phyloP scores from a whole-genome alignment of 2,329 filamentous ascomycete genomes.

The Pseudovirgaria hyperparasitica region DNA sequence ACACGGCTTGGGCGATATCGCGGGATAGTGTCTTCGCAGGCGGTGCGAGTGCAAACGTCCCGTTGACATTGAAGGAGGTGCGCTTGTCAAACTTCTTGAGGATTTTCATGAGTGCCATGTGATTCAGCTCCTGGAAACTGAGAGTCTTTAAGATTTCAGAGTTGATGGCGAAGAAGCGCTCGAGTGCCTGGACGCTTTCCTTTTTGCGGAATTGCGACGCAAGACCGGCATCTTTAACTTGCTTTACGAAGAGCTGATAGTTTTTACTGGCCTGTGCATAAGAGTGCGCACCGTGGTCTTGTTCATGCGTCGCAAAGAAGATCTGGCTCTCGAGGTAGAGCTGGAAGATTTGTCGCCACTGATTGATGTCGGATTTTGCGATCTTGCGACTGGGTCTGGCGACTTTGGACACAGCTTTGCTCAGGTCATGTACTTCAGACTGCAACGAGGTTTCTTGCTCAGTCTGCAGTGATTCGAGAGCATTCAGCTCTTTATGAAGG shows the following conservation, averaged over 20 bases:
- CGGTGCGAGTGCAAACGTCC: constrained; percentile 47
- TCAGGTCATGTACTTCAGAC: constrained; percentile 49
- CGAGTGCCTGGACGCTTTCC: constrained; percentile 51
- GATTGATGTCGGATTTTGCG: constrained; percentile 51
- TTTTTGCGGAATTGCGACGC: constrained; percentile 49
- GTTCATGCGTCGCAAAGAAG: constrained; percentile 70
- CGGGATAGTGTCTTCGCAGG: constrained; percentile 45
- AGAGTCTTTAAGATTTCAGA: constrained; percentile 63
- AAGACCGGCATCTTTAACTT: constrained; percentile 48
- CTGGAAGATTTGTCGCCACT: constrained; percentile 72
- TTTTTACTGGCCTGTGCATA: constrained; percentile 54
- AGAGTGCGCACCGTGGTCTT: constrained; percentile 53
- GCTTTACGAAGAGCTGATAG: constrained; percentile 58
- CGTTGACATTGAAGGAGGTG: constrained; percentile 58
- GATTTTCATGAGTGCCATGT: constrained; percentile 66
- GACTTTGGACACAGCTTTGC: constrained; percentile 49
- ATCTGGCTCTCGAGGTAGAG: constrained; percentile 67
- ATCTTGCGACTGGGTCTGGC: constrained; percentile 52
- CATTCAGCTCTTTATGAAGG: constrained; percentile 57
- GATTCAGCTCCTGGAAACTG: constrained; percentile 76
- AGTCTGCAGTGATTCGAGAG: constrained; percentile 55
- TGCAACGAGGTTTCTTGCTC: constrained; percentile 53
- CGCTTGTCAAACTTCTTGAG: constrained; percentile 87
- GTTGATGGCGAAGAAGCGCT: constrained; percentile 61
- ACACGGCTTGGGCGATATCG: constrained; percentile 61